These are phyloP conservation scores for Entomortierella chlamydospora DNA, from an alignment of 192 early-diverging fungal species.

Conservation along the genomic window DNA sequence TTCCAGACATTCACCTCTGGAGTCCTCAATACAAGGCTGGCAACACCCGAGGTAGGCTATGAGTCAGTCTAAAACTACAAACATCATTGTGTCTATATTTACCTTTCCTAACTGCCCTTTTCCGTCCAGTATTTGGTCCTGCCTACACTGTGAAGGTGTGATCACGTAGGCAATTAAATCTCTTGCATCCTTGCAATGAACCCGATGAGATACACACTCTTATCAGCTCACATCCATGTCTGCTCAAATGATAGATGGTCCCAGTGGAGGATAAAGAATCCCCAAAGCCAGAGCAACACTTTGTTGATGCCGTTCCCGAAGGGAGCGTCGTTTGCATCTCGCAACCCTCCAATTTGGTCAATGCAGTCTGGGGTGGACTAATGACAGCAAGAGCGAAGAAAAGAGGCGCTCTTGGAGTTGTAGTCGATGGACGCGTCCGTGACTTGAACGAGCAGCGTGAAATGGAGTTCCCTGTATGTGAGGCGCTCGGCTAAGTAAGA, in stretches of 20 bases:
- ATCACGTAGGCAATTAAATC: not conserved
- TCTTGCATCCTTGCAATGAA: not conserved
- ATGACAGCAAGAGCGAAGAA: constrained; percentile 66
- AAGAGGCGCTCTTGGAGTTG: constrained; percentile 60
- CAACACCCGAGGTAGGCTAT: constrained; percentile 42
- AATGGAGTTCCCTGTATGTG: constrained; percentile 60
- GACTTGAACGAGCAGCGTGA: constrained; percentile 67
- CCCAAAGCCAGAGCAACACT: constrained; percentile 54
- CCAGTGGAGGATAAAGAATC: constrained; percentile 49
- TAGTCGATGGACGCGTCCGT: constrained; percentile 66
- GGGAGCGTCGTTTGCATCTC: constrained; percentile 64
- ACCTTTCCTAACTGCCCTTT: not conserved
- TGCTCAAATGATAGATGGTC: constrained; percentile 52
- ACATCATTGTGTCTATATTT: not conserved
- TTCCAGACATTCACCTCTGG: constrained; percentile 68
- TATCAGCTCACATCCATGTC: constrained; percentile 1
- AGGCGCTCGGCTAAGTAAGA: not conserved
- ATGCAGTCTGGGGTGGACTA: constrained; percentile 71
- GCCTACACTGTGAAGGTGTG: constrained; percentile 71
- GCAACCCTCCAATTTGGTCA: constrained; percentile 62
- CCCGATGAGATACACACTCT: not conserved
- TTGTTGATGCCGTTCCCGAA: constrained; percentile 62
- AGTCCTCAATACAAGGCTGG: constrained; percentile 62
- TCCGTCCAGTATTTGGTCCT: constrained; percentile 60
- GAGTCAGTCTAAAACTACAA: not conserved